These are phyloP conservation scores for Tieghemostelium lacteum DNA, from an alignment of 78 protist species.

Conservation along the genomic window DNA sequence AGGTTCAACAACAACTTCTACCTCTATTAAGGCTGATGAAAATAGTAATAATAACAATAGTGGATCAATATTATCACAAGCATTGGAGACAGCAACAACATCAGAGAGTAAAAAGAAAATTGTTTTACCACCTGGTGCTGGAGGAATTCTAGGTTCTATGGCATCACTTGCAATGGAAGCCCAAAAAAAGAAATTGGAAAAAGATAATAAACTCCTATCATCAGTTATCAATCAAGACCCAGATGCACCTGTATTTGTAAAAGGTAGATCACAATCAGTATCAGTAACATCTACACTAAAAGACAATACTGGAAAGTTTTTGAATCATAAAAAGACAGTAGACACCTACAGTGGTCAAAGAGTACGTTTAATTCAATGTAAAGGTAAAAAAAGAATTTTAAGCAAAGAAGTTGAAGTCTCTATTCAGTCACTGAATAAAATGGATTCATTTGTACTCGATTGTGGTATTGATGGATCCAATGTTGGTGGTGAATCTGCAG, in stretches of 20 bases:
- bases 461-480: slow-evolving; percentile 45
- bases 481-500: slow-evolving; percentile 61
- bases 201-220: slow-evolving; percentile 11
- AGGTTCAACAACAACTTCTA: slow-evolving; percentile 18
- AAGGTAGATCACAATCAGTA: slow-evolving; percentile 65
- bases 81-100: slow-evolving; percentile 1
- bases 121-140: slow-evolving; percentile 52
- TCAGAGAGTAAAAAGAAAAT: background rate
- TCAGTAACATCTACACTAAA: slow-evolving; percentile 52
- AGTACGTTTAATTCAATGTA: slow-evolving; percentile 47
- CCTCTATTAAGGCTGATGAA: too few species aligned
- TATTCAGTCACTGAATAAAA: slow-evolving; percentile 21
- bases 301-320: slow-evolving; percentile 42
- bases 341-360: slow-evolving; percentile 55
- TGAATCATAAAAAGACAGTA: slow-evolving; percentile 32
- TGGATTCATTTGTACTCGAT: slow-evolving; percentile 60
- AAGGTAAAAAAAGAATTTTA: slow-evolving; percentile 63
- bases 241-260: slow-evolving; percentile 39
- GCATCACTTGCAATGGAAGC: slow-evolving; percentile 72
- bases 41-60: too few species aligned
- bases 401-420: slow-evolving; percentile 55
- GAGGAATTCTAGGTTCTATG: slow-evolving; percentile 33
- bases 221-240: background rate
- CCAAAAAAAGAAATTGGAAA: slow-evolving; percentile 50
- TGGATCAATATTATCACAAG: slow-evolving; percentile 35